Base-by-base conservation (phyloP, 2,329 filamentous ascomycete genomes). In the Aspergillus sp. region DNA sequence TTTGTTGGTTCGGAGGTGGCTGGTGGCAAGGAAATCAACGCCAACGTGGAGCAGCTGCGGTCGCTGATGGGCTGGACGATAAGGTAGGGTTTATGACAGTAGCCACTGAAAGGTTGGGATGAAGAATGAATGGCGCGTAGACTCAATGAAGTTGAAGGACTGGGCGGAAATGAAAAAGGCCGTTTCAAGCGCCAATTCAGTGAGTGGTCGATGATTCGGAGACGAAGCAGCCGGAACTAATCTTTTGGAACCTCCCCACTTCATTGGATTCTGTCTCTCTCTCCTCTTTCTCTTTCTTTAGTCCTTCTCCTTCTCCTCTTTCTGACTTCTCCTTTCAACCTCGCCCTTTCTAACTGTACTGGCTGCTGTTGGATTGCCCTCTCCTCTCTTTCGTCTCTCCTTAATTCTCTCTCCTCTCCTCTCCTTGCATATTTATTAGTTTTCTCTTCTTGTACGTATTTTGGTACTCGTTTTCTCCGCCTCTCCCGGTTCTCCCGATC, bases 11-110 rank as follows among this genome's bases (percentile, higher is more conserved):
- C 28, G 28, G 56, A 63, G 39, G 54, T 51, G 57, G 57, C 39
- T 32, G 23, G 48, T 51, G 49, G 52, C 23, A 57, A 51, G 54
- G 58, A 36, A 45, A 21, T 61, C 54, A 51, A 59, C 55, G 60
- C 48, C 25, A 61, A 60, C 60, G 65, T 65, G 63, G 61, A 59
- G 41, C 25, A 32, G 55, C 48, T 15, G 53, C 56, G 58, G 55
- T 55, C 58, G 64, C 62, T 65, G 53, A 66, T 56, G 59, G 62
- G 64, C 54, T 51, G 48, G 38, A 25, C 7, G 17, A 32, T 21
- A 47, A 39, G n/a, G 28, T 45, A 47, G 53, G 43, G 39, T 36
- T 23, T 5, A 25, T 4, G 23, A 21, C 19, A 32, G 23, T 23
- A 28, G 52, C 36, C 38, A 43, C 23, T 28, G 21, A 38, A 30